Conservation (phyloP, 257 asterid genomes). For the Solanum verrucosum region DNA sequence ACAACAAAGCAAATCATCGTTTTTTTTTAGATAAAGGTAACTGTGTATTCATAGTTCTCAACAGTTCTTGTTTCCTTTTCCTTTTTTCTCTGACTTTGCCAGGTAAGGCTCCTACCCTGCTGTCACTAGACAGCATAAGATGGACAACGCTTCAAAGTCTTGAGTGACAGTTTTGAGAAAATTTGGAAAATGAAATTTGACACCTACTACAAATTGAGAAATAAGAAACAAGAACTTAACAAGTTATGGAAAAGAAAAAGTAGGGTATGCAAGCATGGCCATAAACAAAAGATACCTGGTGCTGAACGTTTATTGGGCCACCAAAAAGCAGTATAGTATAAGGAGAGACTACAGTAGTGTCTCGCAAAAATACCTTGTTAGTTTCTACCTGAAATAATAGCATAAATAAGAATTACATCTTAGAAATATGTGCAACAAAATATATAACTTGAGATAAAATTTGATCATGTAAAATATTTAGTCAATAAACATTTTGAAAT, state of each 20-base stretch:
- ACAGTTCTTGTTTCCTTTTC: background rate
- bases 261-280: background rate
- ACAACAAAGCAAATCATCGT: background rate
- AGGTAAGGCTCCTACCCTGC: background rate
- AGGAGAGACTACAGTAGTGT: conserved; percentile 83
- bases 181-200: background rate
- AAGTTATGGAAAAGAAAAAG: background rate
- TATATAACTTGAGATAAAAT: background rate
- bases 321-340: conserved; percentile 89
- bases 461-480: background rate
- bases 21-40: background rate
- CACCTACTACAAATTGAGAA: background rate
- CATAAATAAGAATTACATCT: background rate
- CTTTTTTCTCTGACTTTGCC: background rate
- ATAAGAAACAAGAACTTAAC: background rate
- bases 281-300: conserved; percentile 50
- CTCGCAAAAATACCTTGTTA: conserved; percentile 74
- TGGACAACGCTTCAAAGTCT: background rate
- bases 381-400: conserved; percentile 76
- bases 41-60: background rate
- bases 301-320: conserved; percentile 81
- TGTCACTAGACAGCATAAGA: background rate
- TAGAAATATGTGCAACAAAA: conserved; percentile 5
- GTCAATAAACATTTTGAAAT: background rate
- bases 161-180: background rate